These are phyloP conservation scores for Plantago rigida DNA, from an alignment of 305 asterid genomes.

Conservation along the genomic window DNA sequence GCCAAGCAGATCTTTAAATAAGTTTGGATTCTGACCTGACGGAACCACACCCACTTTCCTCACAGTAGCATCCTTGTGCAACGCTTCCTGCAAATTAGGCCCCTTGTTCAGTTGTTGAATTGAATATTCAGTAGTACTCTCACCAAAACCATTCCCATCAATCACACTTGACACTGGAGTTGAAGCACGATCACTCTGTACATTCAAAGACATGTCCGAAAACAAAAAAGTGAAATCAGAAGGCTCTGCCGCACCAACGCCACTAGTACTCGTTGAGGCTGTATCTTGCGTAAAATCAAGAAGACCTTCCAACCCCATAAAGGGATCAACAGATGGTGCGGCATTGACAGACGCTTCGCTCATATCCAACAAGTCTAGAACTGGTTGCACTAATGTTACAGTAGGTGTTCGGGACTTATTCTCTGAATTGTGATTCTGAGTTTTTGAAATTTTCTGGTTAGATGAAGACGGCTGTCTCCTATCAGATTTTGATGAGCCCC, in stretches of 20 bases:
- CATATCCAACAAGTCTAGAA: slow-evolving; percentile 76
- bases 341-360: slow-evolving; percentile 52
- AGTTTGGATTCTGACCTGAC: slow-evolving; percentile 74
- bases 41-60: slow-evolving; percentile 90
- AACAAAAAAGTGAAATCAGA: slow-evolving; percentile 56
- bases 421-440: slow-evolving; percentile 36
- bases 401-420: slow-evolving; percentile 40
- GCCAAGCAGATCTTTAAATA: slow-evolving; percentile 76
- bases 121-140: slow-evolving; percentile 27
- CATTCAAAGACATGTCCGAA: slow-evolving; percentile 44
- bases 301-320: slow-evolving; percentile 78
- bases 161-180: slow-evolving; percentile 27
- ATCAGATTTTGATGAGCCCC: slow-evolving; percentile 52
- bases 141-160: slow-evolving; percentile 43
- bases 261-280: slow-evolving; percentile 31
- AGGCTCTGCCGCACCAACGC: slow-evolving; percentile 33
- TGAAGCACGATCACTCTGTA: slow-evolving; percentile 28
- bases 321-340: slow-evolving; percentile 58
- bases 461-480: slow-evolving; percentile 40
- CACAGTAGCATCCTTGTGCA: slow-evolving; percentile 80
- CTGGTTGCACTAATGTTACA: slow-evolving; percentile 47
- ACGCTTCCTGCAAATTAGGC: slow-evolving; percentile 54
- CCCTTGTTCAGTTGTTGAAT: slow-evolving; percentile 49
- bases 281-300: slow-evolving; percentile 52
- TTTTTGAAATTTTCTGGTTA: slow-evolving; percentile 40